Base-by-base conservation (phyloP, 208 protist species). In the Leishmania tropica region DNA sequence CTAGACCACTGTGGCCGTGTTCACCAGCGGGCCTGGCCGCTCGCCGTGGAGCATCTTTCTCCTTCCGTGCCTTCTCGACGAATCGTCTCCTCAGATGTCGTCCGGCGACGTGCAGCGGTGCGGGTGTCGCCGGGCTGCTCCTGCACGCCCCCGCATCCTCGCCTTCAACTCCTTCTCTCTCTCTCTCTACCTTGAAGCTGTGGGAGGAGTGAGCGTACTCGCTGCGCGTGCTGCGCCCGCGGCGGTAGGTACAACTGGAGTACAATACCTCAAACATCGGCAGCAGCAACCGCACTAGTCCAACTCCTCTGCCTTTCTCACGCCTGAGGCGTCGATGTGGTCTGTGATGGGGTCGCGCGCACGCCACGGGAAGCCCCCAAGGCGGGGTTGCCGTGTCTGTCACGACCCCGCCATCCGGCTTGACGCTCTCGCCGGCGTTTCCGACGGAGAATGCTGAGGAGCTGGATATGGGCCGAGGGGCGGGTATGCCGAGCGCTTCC, bases 81-180 rank as follows among this genome's bases (percentile, higher is more conserved):
- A 28, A 37, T 76, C 8, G 31, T 48, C 60, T 84, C 80, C 24
- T 80, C 74, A 4, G 80, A 72, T 78, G 31, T 83, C 65, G 45
- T 5, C 48, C 45, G 31, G 68, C 37, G 31, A 53, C 80, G 21
- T 40, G 21, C 37, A 37, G 3, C 48, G 28, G 56, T 21, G 48
- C 60, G 21, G 35, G n/a, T 7, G 54, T 70, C 19, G n/a, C 37
- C 70, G 65, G 79, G 8, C 11, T 76, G 24, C 67, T 75, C 42
- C 73, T 84, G 56, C 79, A 79, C 13, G 68, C 82, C 21, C 74
- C 72, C 5, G 85, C 85, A 76, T 88, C 8, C 80, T 86, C 40
- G 37, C 62, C 56, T 87, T 87, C 85, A 88, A 83, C 65, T 83
- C 88, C 1, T 87, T 88, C 65, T 88, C 88, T 2, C 79, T 80